Conservation (phyloP, 345 rosid species). For the Bruguiera gymnorhiza region DNA sequence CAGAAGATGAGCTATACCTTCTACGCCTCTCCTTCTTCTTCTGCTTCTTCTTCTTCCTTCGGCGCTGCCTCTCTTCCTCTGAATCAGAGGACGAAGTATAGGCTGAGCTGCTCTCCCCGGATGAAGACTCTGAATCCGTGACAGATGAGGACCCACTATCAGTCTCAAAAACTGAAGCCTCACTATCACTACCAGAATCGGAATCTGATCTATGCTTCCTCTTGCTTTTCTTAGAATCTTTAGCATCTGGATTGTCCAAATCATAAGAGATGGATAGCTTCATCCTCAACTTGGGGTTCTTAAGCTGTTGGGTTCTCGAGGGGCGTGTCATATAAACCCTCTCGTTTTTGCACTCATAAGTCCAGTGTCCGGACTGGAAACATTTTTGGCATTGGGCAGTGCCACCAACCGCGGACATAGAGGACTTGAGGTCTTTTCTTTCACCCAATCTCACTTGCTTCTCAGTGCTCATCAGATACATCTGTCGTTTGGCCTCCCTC, state of each 20-base stretch:
- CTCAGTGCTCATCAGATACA: slow-evolving; percentile 98
- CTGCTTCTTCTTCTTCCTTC: slow-evolving; percentile 66
- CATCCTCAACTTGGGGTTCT: slow-evolving; percentile 77
- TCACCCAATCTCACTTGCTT: slow-evolving; percentile 89
- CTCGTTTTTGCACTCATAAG: slow-evolving; percentile 92
- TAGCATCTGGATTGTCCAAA: slow-evolving; percentile 43
- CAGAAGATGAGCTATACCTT: slow-evolving; percentile 72
- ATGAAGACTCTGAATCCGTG: slow-evolving; percentile 59
- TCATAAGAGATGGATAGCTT: slow-evolving; percentile 55
- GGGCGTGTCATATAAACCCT: slow-evolving; percentile 88
- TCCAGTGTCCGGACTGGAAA: slow-evolving; percentile 91
- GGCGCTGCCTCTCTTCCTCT: slow-evolving; percentile 58
- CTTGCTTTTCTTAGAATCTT: slow-evolving; percentile 69
- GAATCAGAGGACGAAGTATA: slow-evolving; percentile 78
- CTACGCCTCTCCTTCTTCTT: slow-evolving; percentile 57
- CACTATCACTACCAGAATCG: slow-evolving; percentile 69
- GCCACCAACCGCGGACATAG: slow-evolving; percentile 44
- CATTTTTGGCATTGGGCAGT: slow-evolving; percentile 86
- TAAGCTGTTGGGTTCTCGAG: slow-evolving; percentile 89
- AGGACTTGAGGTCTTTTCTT: slow-evolving; percentile 70
- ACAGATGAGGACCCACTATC: slow-evolving; percentile 62
- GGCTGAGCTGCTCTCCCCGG: slow-evolving; percentile 56
- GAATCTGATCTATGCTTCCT: slow-evolving; percentile 71
- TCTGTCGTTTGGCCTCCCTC: slow-evolving; percentile 90
- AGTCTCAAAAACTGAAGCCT: slow-evolving; percentile 86